phyloP scores from a whole-genome alignment of 176 grass and related monocot genomes.

The Eragrostis nindensis region DNA sequence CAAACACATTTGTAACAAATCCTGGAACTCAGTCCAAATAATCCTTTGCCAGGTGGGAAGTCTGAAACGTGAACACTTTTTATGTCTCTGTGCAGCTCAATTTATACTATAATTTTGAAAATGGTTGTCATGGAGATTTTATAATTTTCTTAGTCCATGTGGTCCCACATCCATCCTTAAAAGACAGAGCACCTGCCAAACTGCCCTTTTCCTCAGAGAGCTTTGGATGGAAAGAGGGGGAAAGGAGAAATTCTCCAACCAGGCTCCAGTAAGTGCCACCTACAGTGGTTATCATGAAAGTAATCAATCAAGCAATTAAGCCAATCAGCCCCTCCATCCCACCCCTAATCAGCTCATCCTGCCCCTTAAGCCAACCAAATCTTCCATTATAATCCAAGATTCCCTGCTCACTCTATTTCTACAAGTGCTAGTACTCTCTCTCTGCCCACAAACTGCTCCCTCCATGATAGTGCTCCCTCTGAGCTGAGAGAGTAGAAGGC shows the following conservation, averaged over 20 bases:
- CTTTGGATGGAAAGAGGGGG: slow-evolving; percentile 38
- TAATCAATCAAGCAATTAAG: slow-evolving; percentile 47
- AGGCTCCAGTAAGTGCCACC: slow-evolving; percentile 54
- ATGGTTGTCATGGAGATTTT: slow-evolving; percentile 12
- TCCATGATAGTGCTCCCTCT: slow-evolving; percentile 37
- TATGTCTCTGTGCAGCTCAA: slow-evolving; percentile 14
- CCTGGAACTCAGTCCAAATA: no score
- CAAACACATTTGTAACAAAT: no score
- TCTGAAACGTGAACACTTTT: neutral
- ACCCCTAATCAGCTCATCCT: slow-evolving; percentile 31
- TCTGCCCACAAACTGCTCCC: slow-evolving; percentile 19
- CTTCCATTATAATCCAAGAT: slow-evolving; percentile 75
- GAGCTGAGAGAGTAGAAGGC: slow-evolving; percentile 35
- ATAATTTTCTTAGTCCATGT: slow-evolving; percentile 8
- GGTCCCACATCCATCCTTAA: slow-evolving; percentile 48
- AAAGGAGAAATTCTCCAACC: slow-evolving; percentile 55
- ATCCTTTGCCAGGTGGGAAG: neutral
- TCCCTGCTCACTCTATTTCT: slow-evolving; percentile 55
- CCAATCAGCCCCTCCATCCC: slow-evolving; percentile 30
- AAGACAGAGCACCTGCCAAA: slow-evolving; percentile 45
- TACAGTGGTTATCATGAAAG: slow-evolving; percentile 44
- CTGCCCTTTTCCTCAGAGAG: slow-evolving; percentile 25
- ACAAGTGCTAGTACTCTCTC: slow-evolving; percentile 31
- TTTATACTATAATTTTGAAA: slow-evolving; percentile 12
- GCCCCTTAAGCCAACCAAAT: slow-evolving; percentile 44